These are phyloP conservation scores for Rhizopogon vinicolor DNA, from an alignment of 768 basidiomycete species.

Conservation along the genomic window DNA sequence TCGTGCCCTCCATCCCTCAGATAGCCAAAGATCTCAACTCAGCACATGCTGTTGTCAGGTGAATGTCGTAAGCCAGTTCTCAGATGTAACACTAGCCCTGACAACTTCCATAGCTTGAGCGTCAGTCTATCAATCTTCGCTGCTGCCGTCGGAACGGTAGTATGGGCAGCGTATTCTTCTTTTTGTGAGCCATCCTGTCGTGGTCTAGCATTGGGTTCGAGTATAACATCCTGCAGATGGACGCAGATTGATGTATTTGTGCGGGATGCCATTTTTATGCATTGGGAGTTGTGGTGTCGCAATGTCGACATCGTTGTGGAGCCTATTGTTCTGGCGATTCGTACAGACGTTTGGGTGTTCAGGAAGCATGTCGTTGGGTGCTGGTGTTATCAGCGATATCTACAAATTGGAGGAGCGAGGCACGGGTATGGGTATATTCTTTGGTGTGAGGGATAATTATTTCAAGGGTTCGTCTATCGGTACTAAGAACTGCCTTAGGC, in stretches of 20 bases:
- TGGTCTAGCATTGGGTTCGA: too few species aligned
- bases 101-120: slow-evolving; percentile 28
- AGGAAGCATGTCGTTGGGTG: slow-evolving; percentile 45
- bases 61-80: too few species aligned
- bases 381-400: slow-evolving; percentile 55
- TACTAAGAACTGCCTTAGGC: slow-evolving; percentile 12
- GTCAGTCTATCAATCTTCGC: slow-evolving; percentile 43
- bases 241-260: slow-evolving; percentile 36
- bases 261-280: slow-evolving; percentile 40
- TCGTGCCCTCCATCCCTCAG: too few species aligned
- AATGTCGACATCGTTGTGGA: slow-evolving; percentile 34
- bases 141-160: slow-evolving; percentile 36
- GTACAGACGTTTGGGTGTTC: slow-evolving; percentile 58
- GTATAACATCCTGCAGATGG: too few species aligned
- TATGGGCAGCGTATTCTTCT: slow-evolving; percentile 43
- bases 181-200: slow-evolving; percentile 28
- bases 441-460: slow-evolving; percentile 30
- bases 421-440: slow-evolving; percentile 42
- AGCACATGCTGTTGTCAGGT: too few species aligned
- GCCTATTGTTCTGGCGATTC: slow-evolving; percentile 53
- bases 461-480: background rate
- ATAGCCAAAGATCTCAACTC: too few species aligned
- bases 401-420: slow-evolving; percentile 40
- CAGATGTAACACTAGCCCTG: background rate
- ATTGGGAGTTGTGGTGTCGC: slow-evolving; percentile 56